Conservation (phyloP, 2,329 filamentous ascomycete genomes). For the Aspergillus japonicus region DNA sequence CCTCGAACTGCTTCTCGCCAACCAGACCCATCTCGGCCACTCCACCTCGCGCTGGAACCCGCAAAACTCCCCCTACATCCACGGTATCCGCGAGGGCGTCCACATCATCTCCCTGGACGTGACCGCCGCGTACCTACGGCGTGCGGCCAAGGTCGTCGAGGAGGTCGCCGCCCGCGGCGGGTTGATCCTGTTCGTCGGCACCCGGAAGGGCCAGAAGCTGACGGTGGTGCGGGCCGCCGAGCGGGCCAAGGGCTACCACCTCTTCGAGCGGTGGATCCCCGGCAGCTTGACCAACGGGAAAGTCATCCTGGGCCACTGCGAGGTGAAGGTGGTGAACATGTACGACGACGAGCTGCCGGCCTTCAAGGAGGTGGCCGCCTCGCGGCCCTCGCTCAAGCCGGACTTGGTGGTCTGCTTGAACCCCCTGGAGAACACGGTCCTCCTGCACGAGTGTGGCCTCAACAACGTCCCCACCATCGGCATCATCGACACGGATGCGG, state of each 20-base stretch:
- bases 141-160: conserved; percentile 87
- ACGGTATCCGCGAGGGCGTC: conserved; percentile 80
- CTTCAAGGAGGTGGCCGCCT: conserved; percentile 64
- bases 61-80: conserved; percentile 89
- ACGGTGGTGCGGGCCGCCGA: conserved; percentile 78
- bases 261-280: conserved; percentile 91
- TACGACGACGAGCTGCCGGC: conserved; percentile 63
- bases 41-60: conserved; percentile 92
- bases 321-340: conserved; percentile 73
- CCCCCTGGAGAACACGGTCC: conserved; percentile 83
- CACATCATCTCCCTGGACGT: conserved; percentile 92
- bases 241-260: conserved; percentile 74
- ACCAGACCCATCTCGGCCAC: conserved; percentile 87
- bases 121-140: conserved; percentile 84
- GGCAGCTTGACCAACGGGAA: conserved; percentile 91
- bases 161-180: conserved; percentile 81
- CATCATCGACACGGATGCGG: conserved; percentile 87
- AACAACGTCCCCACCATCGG: conserved; percentile 92
- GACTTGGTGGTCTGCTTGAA: conserved; percentile 93
- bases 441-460: conserved; percentile 86
- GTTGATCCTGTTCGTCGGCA: conserved; percentile 87
- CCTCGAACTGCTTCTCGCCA: conserved; percentile 84
- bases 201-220: conserved; percentile 74
- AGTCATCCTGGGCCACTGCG: conserved; percentile 72
- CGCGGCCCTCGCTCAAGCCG: conserved; percentile 69